Conservation (phyloP, 2,329 filamentous ascomycete genomes). For the Penicillium crustosum region DNA sequence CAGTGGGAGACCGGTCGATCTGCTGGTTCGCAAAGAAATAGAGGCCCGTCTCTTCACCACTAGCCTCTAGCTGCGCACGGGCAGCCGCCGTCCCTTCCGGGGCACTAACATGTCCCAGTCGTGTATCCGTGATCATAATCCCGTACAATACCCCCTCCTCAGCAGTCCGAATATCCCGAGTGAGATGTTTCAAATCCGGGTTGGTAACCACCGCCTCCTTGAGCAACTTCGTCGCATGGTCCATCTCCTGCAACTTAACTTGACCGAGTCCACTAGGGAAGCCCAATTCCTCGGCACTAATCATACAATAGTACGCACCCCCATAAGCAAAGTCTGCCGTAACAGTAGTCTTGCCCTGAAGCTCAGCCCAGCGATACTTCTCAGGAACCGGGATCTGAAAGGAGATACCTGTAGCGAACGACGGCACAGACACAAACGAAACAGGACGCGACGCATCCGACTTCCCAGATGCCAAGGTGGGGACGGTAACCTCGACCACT, state of each 20-base stretch:
- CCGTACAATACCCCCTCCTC: constrained; percentile 20
- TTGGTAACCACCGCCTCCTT: constrained; percentile 31
- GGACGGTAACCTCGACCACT: constrained; percentile 44
- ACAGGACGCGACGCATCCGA: constrained; percentile 43
- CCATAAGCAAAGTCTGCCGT: constrained; percentile 44
- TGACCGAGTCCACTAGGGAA: constrained; percentile 33
- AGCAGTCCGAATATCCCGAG: constrained; percentile 4
- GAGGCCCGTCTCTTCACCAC: constrained; percentile 43
- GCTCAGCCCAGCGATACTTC: constrained; percentile 41
- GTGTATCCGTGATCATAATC: constrained; percentile 18
- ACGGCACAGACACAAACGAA: constrained; percentile 45
- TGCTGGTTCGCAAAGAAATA: constrained; percentile 50
- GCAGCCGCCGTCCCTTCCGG: constrained; percentile 24
- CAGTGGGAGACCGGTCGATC: constrained; percentile 48
- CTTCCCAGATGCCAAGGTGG: constrained; percentile 31
- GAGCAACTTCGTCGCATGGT: constrained; percentile 34
- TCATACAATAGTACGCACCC: constrained; percentile 47
- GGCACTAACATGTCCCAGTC: constrained; percentile 7
- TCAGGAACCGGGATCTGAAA: constrained; percentile 33
- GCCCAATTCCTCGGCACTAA: constrained; percentile 40
- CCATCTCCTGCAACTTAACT: constrained; percentile 34
- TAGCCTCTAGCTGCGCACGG: constrained; percentile 17
- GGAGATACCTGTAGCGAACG: constrained; percentile 39
- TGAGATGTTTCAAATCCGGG: constrained; percentile 5
- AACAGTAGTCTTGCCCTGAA: constrained; percentile 30